Evolutionary conservation across 2,329 filamentous ascomycete species (phyloP).

Genomic region (Pseudocercospora pini-densiflorae): DNA sequence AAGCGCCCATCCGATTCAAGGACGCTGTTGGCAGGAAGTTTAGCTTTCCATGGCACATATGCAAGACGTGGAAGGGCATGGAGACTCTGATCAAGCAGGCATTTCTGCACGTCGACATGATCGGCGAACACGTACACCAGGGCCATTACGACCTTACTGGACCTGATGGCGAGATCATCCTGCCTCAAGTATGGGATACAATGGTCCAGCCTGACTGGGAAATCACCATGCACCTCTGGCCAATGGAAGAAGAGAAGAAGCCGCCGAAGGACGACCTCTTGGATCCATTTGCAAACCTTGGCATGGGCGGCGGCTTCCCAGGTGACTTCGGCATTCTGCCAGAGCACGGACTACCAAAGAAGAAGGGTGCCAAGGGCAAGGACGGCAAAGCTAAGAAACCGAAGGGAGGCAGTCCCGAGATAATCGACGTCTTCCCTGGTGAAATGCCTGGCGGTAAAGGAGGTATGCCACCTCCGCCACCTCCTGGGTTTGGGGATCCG

Average conservation of each 20-base stretch:
- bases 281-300: slow-evolving; percentile 25
- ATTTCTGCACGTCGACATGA: slow-evolving; percentile 52
- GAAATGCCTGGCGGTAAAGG: background rate
- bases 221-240: slow-evolving; percentile 57
- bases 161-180: slow-evolving; percentile 54
- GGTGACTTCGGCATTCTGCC: slow-evolving; percentile 22
- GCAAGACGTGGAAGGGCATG: slow-evolving; percentile 65
- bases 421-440: slow-evolving; percentile 20
- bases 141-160: slow-evolving; percentile 55
- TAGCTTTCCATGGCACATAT: slow-evolving; percentile 86
- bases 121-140: slow-evolving; percentile 51
- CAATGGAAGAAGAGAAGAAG: slow-evolving; percentile 42
- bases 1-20: slow-evolving; percentile 84
- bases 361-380: slow-evolving; percentile 21
- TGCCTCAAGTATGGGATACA: slow-evolving; percentile 55
- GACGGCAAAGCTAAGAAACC: slow-evolving; percentile 20
- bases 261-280: slow-evolving; percentile 20
- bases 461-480: slow-evolving; percentile 17
- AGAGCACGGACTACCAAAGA: slow-evolving; percentile 16
- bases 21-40: slow-evolving; percentile 91
- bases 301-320: slow-evolving; percentile 15
- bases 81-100: slow-evolving; percentile 55
- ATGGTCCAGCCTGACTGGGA: slow-evolving; percentile 54
- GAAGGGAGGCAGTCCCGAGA: slow-evolving; percentile 22
- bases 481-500: slow-evolving; percentile 24